Percentiles rank a stretch among this genome's conserved stretches.
Evolutionary conservation across 1,139 yeast species (phyloP).

Genomic region (Lodderomyces margitis): DNA sequence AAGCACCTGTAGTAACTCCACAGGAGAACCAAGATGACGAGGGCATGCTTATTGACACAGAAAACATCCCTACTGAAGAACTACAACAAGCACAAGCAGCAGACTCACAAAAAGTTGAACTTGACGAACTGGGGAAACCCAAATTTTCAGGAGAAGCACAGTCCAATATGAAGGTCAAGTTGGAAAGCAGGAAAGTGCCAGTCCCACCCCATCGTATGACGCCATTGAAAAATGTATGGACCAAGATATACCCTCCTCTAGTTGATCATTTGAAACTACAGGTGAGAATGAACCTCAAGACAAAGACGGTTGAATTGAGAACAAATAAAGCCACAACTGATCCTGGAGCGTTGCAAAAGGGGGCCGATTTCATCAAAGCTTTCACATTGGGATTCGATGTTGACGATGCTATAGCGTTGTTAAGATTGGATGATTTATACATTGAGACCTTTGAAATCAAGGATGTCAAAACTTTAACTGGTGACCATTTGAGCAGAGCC

Average conservation of each 20-base stretch:
- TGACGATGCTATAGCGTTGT: slow-evolving; percentile 92
- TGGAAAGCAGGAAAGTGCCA: slow-evolving; percentile 83
- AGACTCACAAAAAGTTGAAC: slow-evolving; percentile 25
- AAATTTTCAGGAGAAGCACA: slow-evolving; percentile 66
- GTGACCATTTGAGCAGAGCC: slow-evolving; percentile 97
- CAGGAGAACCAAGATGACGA: slow-evolving; percentile 37
- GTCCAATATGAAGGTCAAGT: slow-evolving; percentile 52
- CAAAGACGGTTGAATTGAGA: slow-evolving; percentile 81
- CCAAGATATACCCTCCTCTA: slow-evolving; percentile 90
- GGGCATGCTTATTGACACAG: slow-evolving; percentile 70
- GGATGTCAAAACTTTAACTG: slow-evolving; percentile 92
- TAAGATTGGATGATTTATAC: slow-evolving; percentile 91
- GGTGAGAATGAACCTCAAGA: slow-evolving; percentile 89
- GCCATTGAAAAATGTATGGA: slow-evolving; percentile 87
- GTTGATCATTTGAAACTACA: slow-evolving; percentile 93
- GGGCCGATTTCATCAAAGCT: slow-evolving; percentile 94
- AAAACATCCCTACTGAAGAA: slow-evolving; percentile 29
- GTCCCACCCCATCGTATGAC: slow-evolving; percentile 98
- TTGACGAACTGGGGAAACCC: slow-evolving; percentile 91
- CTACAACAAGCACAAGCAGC: slow-evolving; percentile 37
- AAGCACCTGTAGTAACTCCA: slow-evolving; percentile 8
- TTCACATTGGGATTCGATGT: slow-evolving; percentile 94
- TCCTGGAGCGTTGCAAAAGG: slow-evolving; percentile 93
- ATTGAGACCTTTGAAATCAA: slow-evolving; percentile 96
- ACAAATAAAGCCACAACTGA: slow-evolving; percentile 81